Evolutionary conservation across 148 eudicot genomes (phyloP), one percentile per base, ranked within the genome.

Genomic region (Chenopodium suecicum): DNA sequence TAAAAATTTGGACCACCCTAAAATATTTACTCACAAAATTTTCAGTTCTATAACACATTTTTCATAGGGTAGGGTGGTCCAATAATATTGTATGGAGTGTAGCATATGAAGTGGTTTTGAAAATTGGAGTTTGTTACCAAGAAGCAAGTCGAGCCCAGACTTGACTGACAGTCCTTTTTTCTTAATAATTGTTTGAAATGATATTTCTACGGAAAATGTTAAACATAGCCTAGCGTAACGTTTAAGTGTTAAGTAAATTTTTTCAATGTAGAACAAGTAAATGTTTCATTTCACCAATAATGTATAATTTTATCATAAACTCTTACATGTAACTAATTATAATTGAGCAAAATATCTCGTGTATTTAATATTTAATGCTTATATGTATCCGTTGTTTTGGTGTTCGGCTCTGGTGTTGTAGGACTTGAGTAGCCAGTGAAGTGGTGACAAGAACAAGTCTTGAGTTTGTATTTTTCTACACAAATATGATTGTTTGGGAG

Each of bases 1-100:
- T 10, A 44, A 68, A 22, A 16, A 20, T 2, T 17, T 73, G 87
- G 87, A 85, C 87, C 87, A 85, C 87, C 87, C 86, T 78, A 82
- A 46, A 77, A 4, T 37, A n/a, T 77, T 29, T 25, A 7, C 46
- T 44, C 23, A 11, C 31, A 9, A 32, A 58, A 29, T 32, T 32
- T 52, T n/a, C 69, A 73, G 76, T 73, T 73, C 58, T 73, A 73
- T 25, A 32, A 32, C 66, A 71, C 70, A 73, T 46, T 66, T 75
- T 74, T 34, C 62, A 37, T 25, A 62, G 56, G 56, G 16, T 83
- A 84, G 86, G 80, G 79, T 84, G 86, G 86, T 84, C 86, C 86
- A 16, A 8, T 12, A 29, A 8, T n/a, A 50, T 63, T 29, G 16
- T 27, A 0, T 14, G 12, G 72, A 34, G 66, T 79, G 76, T 63